Evolutionary conservation across 2,329 filamentous ascomycete genomes (phyloP), one percentile per base, ranked within the genome.

Genomic region (Stemphylium beticola): DNA sequence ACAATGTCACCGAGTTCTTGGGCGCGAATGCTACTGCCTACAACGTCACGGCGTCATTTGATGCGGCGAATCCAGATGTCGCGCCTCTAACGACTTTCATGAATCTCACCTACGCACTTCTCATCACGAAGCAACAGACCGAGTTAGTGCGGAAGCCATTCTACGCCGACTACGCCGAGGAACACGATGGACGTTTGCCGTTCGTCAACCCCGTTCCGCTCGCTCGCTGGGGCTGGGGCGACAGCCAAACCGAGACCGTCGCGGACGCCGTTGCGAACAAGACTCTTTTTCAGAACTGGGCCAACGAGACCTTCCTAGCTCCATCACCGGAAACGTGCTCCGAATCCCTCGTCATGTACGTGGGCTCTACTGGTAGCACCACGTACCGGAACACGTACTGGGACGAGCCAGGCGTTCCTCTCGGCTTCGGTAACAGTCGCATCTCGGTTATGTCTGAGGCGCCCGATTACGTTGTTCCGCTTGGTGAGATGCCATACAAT

Each of bases 161-260:
- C 62, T 82, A 81, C 53, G 72, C 69, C 4, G 80, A 81, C 58
- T 84, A 83, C 55, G 79, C 77, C 1, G 76, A 77, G 1, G 71
- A 68, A 0, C 69, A 83, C 53, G 73, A 76, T 29, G 81, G 80
- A 2, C 76, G 79, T 4, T 65, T 59, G 1, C 82, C 82, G 0
- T 82, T 82, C 46, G 72, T 84, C 37, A 77, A 83, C 49, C 81
- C 82, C 0, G 75, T 77, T 0, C 81, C 82, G 1, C 58, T 81
- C 1, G 72, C 74, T 0, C 77, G 82, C 10, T 83, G 81, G 78
- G 72, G 70, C 8, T 83, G 76, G 67, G 81, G 78, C 2, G 76
- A 79, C 31, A 73, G 71, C 1, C 66, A 74, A 2, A 72, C 74
- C 3, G 62, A 65, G 2, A 72, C 73, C 0, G 66, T 80, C 0